Percentiles rank a stretch among this genome's conserved stretches.
Conservation (phyloP, 139 green algal genomes). For the Picochlorum sp. region DNA sequence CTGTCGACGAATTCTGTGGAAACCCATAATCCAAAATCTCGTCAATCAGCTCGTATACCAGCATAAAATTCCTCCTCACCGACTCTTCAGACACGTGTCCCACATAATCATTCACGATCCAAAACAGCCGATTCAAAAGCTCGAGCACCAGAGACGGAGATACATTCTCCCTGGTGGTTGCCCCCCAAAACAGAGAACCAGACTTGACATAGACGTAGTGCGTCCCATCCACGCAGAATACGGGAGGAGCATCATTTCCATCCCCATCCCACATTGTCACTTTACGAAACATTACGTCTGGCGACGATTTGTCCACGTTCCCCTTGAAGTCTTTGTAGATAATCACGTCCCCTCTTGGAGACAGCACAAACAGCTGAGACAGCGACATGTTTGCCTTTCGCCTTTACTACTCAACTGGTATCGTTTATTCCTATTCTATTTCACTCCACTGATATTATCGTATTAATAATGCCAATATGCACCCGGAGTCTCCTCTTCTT, state of each 20-base stretch:
- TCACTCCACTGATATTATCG: too few species aligned
- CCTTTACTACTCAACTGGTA: neutral
- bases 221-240: constrained; percentile 89
- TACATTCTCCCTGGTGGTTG: constrained; percentile 80
- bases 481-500: neutral
- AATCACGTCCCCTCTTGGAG: constrained; percentile 80
- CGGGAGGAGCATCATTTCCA: constrained; percentile 68
- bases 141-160: constrained; percentile 83
- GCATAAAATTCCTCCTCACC: constrained; percentile 89
- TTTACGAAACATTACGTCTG: constrained; percentile 86
- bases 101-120: constrained; percentile 83
- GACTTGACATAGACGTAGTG: constrained; percentile 85
- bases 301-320: constrained; percentile 67
- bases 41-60: constrained; percentile 96
- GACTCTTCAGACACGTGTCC: constrained; percentile 83
- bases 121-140: constrained; percentile 74
- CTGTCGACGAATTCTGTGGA: constrained; percentile 80
- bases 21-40: constrained; percentile 83
- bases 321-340: constrained; percentile 80
- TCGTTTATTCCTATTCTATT: too few species aligned
- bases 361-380: constrained; percentile 88
- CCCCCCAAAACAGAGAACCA: constrained; percentile 74
- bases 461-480: too few species aligned
- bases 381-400: constrained; percentile 3
- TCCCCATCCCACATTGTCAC: constrained; percentile 73